Evolutionary conservation across 164 flowering plant genomes (phyloP).

Genomic region (Chimonanthus praecox): DNA sequence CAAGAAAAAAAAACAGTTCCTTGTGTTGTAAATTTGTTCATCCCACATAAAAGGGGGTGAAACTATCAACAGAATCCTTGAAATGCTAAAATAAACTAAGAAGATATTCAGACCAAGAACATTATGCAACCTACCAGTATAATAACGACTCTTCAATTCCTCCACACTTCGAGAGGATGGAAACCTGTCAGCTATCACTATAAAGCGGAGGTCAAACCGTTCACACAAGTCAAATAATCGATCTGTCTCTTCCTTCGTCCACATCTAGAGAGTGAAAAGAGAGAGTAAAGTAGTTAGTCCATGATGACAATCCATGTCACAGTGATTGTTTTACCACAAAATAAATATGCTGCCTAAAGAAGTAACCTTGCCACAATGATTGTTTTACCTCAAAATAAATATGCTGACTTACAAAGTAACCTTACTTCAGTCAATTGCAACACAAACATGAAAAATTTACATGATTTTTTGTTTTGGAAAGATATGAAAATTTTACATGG

Average conservation of each 20-base stretch:
- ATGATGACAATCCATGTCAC: not conserved
- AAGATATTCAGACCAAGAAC: not conserved
- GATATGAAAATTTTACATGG: too few relatives aligned
- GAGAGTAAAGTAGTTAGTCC: not conserved
- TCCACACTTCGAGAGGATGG: conserved; percentile 75
- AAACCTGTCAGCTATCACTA: conserved; percentile 88
- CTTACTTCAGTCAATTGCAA: too few relatives aligned
- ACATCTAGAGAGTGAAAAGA: conserved; percentile 32
- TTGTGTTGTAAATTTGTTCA: not conserved
- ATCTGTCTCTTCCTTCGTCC: conserved; percentile 98
- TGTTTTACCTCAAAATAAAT: too few relatives aligned
- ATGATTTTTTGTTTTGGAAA: too few relatives aligned
- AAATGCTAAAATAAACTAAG: not conserved
- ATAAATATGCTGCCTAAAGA: too few relatives aligned
- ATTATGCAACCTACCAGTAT: conserved; percentile 52
- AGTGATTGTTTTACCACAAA: too few relatives aligned
- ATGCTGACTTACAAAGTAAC: too few relatives aligned
- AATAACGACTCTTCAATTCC: conserved; percentile 93
- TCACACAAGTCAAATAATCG: conserved; percentile 86
- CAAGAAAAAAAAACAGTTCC: conserved; percentile 2
- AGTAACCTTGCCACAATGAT: too few relatives aligned
- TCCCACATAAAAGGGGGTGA: not conserved
- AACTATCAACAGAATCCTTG: not conserved
- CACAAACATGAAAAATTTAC: too few relatives aligned
- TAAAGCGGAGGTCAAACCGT: conserved; percentile 84